Base-by-base conservation (phyloP, 257 asterid species). In the Lavandula angustifolia region DNA sequence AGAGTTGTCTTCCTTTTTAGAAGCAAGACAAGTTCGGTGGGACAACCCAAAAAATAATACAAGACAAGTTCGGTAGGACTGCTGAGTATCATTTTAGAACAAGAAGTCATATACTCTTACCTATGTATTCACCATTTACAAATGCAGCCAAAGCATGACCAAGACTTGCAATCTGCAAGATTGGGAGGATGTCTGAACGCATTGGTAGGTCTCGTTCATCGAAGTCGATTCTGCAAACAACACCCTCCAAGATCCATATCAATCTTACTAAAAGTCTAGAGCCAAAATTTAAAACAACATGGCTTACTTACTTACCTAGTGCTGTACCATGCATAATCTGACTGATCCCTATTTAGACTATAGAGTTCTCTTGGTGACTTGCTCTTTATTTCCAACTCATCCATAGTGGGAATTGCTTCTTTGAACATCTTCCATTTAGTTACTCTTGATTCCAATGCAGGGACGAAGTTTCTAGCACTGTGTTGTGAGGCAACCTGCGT, bases 241-340 rank as follows among this genome's bases (percentile, higher is more conserved):
- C 32, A n/a, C 3, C 3, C 0, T 54, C 14, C 33, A 32, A 3
- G 12, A 9, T 6, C 6, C 9, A 6, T 5, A 6, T 32, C 6
- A 6, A 11, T 22, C 33, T 6, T 32, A 12, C 27, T 2, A 22
- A 1, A 22, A 22, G 2, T 22, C 27, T 22, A 0, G 27, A 22
- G 27, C 27, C 27, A 22, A 22, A 22, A 22, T 22, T 22, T 22
- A 22, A 22, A 22, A 22, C 27, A 22, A 22, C 27, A 22, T 22
- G 27, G 27, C 27, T 22, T 22, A 5, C 2, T 4, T 6, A 2
- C 27, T 22, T 82, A 88, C 96, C 92, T 82, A n/a, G 95, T 87
- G 78, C 86, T 77, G 52, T 86, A 94, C 97, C 99, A 94, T 14
- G 95, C 97, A 47, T 94, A 94, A 69, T 94, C 99, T 2, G 97